These are phyloP conservation scores for Puccinia triticina DNA, from an alignment of 1,284 basidiomycete species.

Conservation along the genomic window DNA sequence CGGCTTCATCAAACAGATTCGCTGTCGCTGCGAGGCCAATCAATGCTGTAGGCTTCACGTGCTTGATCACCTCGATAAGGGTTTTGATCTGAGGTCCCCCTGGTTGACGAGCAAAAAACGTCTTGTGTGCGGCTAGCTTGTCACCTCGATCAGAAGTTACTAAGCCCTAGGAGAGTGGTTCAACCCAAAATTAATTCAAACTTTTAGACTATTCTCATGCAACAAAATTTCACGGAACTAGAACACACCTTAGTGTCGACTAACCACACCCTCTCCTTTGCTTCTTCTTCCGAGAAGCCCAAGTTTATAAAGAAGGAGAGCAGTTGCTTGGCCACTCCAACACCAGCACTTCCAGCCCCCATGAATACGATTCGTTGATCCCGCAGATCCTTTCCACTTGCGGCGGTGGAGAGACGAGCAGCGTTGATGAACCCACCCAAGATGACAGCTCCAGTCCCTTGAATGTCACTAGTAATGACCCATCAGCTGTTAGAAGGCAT, in stretches of 20 bases:
- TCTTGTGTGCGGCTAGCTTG: constrained; percentile 78
- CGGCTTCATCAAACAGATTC: constrained; percentile 76
- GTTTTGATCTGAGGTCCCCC: constrained; percentile 73
- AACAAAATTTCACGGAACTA: constrained; percentile 32
- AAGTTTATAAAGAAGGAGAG: constrained; percentile 81
- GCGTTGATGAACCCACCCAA: constrained; percentile 88
- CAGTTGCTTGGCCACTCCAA: constrained; percentile 85
- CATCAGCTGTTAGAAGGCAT: background rate
- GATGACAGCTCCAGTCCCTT: constrained; percentile 86
- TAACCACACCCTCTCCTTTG: constrained; percentile 76
- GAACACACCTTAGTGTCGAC: constrained; percentile 70
- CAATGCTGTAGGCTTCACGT: constrained; percentile 85
- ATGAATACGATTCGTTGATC: constrained; percentile 88
- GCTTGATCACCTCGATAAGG: constrained; percentile 76
- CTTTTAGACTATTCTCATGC: background rate
- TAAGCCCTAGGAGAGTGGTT: constrained; percentile 67
- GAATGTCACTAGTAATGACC: constrained; percentile 56
- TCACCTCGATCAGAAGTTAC: constrained; percentile 69
- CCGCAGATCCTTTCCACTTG: constrained; percentile 70
- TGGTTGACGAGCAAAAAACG: constrained; percentile 81
- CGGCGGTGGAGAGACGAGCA: constrained; percentile 73
- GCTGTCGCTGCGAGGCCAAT: constrained; percentile 86
- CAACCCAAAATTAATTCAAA: too few relatives aligned
- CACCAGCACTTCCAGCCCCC: constrained; percentile 82
- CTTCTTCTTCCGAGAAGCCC: constrained; percentile 75